phyloP scores from a whole-genome alignment of 371 early-diverging fungal species.

The Mucor indicus region DNA sequence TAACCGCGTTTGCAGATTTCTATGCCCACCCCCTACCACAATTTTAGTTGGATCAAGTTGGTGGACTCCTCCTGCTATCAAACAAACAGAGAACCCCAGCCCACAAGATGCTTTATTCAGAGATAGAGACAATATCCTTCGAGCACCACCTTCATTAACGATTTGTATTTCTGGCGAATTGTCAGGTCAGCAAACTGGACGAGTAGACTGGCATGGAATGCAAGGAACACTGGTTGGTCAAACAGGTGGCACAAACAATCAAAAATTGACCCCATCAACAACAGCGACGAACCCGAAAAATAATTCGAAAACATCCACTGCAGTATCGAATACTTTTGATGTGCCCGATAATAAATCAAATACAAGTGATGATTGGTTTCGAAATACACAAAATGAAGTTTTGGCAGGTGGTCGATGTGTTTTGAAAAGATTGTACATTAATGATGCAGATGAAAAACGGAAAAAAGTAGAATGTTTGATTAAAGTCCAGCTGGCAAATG shows the following conservation, averaged over 20 bases:
- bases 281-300: not conserved
- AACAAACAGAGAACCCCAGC: slow-evolving; percentile 7
- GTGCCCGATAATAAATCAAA: slow-evolving; percentile 12
- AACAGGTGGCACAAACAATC: slow-evolving; percentile 21
- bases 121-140: slow-evolving; percentile 6
- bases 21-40: slow-evolving; percentile 82
- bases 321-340: too few relatives aligned
- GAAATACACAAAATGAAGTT: slow-evolving; percentile 16
- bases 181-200: slow-evolving; percentile 30
- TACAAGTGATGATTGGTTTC: slow-evolving; percentile 30
- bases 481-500: slow-evolving; percentile 59
- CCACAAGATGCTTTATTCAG: slow-evolving; percentile 4
- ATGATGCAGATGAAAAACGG: slow-evolving; percentile 73
- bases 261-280: slow-evolving; percentile 17
- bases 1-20: slow-evolving; percentile 39
- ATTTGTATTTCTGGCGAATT: slow-evolving; percentile 46
- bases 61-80: slow-evolving; percentile 45
- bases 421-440: slow-evolving; percentile 71
- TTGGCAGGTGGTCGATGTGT: slow-evolving; percentile 60
- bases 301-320: slow-evolving; percentile 7
- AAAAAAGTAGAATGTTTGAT: slow-evolving; percentile 70
- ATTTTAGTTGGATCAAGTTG: slow-evolving; percentile 70
- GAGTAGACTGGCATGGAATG: slow-evolving; percentile 41
- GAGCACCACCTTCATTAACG: slow-evolving; percentile 34
- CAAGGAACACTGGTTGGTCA: slow-evolving; percentile 29